phyloP scores from a whole-genome alignment of 2,329 filamentous ascomycete species.

The Juglanconis sp. region DNA sequence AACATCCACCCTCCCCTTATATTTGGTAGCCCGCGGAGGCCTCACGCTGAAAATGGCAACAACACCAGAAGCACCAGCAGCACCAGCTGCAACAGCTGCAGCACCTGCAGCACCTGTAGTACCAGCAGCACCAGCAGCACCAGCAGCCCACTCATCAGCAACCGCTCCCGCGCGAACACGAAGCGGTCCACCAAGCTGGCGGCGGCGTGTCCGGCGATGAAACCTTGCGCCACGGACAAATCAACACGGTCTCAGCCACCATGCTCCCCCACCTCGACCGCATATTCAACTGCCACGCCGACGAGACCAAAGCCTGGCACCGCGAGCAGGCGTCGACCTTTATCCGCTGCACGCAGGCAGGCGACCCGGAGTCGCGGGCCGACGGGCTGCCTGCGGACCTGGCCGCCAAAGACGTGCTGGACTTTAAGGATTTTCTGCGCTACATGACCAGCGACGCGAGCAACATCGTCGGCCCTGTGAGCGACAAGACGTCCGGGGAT shows the following conservation, averaged over 20 bases:
- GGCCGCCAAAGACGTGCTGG: slow-evolving; percentile 34
- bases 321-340: slow-evolving; percentile 44
- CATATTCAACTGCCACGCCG: slow-evolving; percentile 44
- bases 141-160: background rate
- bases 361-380: slow-evolving; percentile 21
- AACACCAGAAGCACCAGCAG: background rate
- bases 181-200: slow-evolving; percentile 42
- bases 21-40: background rate
- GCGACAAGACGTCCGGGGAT: slow-evolving; percentile 33
- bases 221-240: slow-evolving; percentile 23
- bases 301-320: slow-evolving; percentile 41
- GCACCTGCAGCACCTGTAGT: background rate
- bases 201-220: slow-evolving; percentile 43
- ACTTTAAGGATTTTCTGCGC: slow-evolving; percentile 47
- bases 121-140: background rate
- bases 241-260: slow-evolving; percentile 39
- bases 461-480: slow-evolving; percentile 36
- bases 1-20: too few relatives aligned
- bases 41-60: background rate
- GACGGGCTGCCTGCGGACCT: slow-evolving; percentile 26
- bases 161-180: slow-evolving; percentile 10
- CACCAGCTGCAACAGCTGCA: too few relatives aligned
- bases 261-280: slow-evolving; percentile 42
- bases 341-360: slow-evolving; percentile 43
- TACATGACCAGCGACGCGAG: slow-evolving; percentile 54